A percentile compares a stretch with the other conserved stretches of the same genome.
These are phyloP conservation scores for Backusella psychrophila DNA, from an alignment of 192 early-diverging fungal species.

Conservation along the genomic window DNA sequence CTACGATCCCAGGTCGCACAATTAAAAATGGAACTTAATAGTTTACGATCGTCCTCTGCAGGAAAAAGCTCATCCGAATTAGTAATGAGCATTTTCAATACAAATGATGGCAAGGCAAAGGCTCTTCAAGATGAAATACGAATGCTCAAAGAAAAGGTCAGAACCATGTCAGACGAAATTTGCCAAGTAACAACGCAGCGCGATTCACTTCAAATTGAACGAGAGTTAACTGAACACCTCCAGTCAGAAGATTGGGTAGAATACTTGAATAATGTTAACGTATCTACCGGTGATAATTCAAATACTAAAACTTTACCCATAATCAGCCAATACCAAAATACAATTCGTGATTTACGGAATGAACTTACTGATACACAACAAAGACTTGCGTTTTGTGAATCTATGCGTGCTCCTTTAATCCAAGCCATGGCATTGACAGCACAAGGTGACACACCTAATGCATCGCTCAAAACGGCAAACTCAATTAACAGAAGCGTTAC, in stretches of 20 bases:
- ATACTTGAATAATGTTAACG: background rate
- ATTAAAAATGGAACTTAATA: constrained; percentile 45
- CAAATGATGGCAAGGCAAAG: background rate
- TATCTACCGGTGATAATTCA: background rate
- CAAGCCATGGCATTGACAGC: constrained; percentile 3
- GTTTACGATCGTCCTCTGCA: background rate
- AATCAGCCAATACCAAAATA: constrained; percentile 26
- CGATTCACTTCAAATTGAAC: constrained; percentile 49
- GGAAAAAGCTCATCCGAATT: background rate
- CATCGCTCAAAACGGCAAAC: background rate
- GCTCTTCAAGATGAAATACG: constrained; percentile 30
- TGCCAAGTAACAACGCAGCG: constrained; percentile 40
- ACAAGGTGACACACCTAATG: background rate
- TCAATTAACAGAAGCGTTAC: background rate
- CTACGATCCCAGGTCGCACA: constrained; percentile 48
- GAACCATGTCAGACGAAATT: constrained; percentile 38
- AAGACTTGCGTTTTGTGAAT: constrained; percentile 27
- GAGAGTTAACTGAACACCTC: constrained; percentile 20
- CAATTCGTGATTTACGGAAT: constrained; percentile 28
- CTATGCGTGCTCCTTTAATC: constrained; percentile 14
- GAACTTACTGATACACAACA: constrained; percentile 33
- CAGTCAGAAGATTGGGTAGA: constrained; percentile 4
- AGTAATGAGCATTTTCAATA: background rate
- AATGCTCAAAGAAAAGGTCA: constrained; percentile 41
- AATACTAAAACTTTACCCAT: constrained; percentile 7